phyloP scores from a whole-genome alignment of 495 filamentous ascomycete genomes.

The Paragyromitra xinjiangensis region DNA sequence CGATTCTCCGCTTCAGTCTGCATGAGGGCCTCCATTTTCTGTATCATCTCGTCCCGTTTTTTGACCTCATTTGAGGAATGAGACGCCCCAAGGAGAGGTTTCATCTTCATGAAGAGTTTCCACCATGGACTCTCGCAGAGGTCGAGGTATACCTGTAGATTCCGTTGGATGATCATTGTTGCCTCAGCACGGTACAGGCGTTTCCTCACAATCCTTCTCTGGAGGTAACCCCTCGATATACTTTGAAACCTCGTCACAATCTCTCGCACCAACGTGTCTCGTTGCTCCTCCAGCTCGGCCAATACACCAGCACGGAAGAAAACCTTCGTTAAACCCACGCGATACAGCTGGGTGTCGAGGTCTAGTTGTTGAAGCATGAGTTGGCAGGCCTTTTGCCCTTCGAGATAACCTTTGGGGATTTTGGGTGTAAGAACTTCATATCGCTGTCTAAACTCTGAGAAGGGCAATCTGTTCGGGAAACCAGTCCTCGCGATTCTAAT shows the following conservation, averaged over 20 bases:
- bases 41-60: slow-evolving; percentile 91
- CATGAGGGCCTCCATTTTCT: slow-evolving; percentile 83
- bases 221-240: slow-evolving; percentile 84
- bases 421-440: slow-evolving; percentile 95
- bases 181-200: slow-evolving; percentile 93
- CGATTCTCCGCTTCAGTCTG: slow-evolving; percentile 76
- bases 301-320: slow-evolving; percentile 98
- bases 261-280: slow-evolving; percentile 87
- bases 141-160: slow-evolving; percentile 86
- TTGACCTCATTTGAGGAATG: slow-evolving; percentile 90
- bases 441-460: slow-evolving; percentile 91
- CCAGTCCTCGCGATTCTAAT: slow-evolving; percentile 97
- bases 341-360: slow-evolving; percentile 84
- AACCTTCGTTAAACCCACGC: slow-evolving; percentile 95
- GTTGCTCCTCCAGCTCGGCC: slow-evolving; percentile 93
- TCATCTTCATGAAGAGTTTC: slow-evolving; percentile 94
- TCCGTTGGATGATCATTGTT: slow-evolving; percentile 91
- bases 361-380: slow-evolving; percentile 90
- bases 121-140: slow-evolving; percentile 96
- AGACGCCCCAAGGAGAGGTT: slow-evolving; percentile 84
- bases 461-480: slow-evolving; percentile 94
- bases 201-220: slow-evolving; percentile 88
- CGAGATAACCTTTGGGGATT: slow-evolving; percentile 89
- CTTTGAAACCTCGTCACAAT: slow-evolving; percentile 97
- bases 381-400: slow-evolving; percentile 83